Evolutionary conservation across 352 stramenopile genomes (phyloP).

Genomic region (Globisporangium polare): DNA sequence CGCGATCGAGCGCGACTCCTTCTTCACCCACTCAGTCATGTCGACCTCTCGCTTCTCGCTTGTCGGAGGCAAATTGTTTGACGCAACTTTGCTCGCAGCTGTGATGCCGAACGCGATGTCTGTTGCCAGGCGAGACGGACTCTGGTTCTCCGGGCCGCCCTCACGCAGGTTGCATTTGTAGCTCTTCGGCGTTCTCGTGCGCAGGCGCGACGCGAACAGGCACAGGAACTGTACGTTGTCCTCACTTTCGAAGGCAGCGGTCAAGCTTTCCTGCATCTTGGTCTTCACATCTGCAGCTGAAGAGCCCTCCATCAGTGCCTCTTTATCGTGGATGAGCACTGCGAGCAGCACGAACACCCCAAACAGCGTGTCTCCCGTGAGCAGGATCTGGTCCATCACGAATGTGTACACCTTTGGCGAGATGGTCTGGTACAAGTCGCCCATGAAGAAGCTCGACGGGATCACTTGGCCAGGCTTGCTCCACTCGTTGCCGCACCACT

Average conservation of each 20-base stretch:
- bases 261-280: conserved; percentile 36
- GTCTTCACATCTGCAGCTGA: conserved; percentile 36
- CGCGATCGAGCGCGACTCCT: conserved; percentile 64
- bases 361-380: conserved; percentile 67
- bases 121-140: conserved; percentile 48
- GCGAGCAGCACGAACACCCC: conserved; percentile 70
- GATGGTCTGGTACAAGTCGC: conserved; percentile 65
- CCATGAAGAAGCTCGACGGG: conserved; percentile 52
- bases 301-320: conserved; percentile 30
- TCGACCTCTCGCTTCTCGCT: conserved; percentile 38
- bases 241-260: conserved; percentile 27
- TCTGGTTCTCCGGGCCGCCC: conserved; percentile 27
- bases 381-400: conserved; percentile 77
- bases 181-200: conserved; percentile 53
- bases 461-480: conserved; percentile 53
- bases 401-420: conserved; percentile 55
- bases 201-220: conserved; percentile 53
- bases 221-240: conserved; percentile 56
- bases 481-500: conserved; percentile 74
- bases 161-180: conserved; percentile 61
- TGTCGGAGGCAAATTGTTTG: conserved; percentile 17
- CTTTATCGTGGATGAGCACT: conserved; percentile 39
- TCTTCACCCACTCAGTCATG: conserved; percentile 80
- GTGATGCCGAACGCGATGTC: conserved; percentile 53
- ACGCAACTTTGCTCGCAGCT: conserved; percentile 11